Percentiles rank a stretch among this genome's conserved stretches.
Conservation (phyloP, 179 eudicot species). For the Amaranthus tricolor region DNA sequence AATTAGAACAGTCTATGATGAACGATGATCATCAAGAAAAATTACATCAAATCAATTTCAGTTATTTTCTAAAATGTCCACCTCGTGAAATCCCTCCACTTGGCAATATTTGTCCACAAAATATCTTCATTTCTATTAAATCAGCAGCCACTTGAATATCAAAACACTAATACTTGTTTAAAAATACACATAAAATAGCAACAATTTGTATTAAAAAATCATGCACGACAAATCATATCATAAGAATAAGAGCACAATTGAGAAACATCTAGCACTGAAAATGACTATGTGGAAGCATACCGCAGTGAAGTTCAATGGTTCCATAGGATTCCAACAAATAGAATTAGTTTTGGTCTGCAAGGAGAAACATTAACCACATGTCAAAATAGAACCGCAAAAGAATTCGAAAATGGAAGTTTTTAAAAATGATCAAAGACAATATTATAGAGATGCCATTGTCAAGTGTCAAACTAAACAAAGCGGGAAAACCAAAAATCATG, state of each 20-base stretch:
- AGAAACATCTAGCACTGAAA: not conserved
- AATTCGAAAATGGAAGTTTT: not conserved
- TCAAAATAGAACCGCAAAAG: slow-evolving; percentile 11
- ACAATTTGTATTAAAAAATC: not conserved
- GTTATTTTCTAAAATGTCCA: too few relatives aligned
- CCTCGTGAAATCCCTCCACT: not conserved
- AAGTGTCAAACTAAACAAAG: too few relatives aligned
- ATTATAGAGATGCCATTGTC: too few relatives aligned
- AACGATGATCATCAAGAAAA: slow-evolving; percentile 2
- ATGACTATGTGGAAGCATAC: slow-evolving; percentile 43
- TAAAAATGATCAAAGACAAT: too few relatives aligned
- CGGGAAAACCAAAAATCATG: too few relatives aligned
- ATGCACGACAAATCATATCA: slow-evolving; percentile 10
- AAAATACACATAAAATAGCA: not conserved
- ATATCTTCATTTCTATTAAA: not conserved
- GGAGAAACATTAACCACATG: slow-evolving; percentile 9
- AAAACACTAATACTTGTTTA: not conserved
- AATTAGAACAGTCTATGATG: not conserved
- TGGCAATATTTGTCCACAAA: not conserved
- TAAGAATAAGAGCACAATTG: not conserved
- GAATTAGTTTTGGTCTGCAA: slow-evolving; percentile 83
- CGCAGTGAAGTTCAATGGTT: slow-evolving; percentile 94
- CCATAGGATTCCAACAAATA: slow-evolving; percentile 93
- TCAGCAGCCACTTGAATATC: not conserved
- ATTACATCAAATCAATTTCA: not conserved